Percentiles rank a stretch among this genome's conserved stretches.
Conservation (phyloP, 257 asterid species). For the Cinchona pubescens region DNA sequence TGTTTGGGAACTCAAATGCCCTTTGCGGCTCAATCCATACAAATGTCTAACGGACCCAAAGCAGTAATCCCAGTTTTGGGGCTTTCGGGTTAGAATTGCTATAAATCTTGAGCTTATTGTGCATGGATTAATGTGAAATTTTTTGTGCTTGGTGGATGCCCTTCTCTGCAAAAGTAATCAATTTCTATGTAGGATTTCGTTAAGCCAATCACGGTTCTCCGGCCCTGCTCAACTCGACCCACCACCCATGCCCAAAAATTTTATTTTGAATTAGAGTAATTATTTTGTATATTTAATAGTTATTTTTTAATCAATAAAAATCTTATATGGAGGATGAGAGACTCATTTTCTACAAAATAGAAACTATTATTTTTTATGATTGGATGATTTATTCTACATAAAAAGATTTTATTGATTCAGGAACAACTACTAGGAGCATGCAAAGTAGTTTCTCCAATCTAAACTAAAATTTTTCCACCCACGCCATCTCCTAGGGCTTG, state of each 20-base stretch:
- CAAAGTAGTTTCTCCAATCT: too few relatives aligned
- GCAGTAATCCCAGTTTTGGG: slow-evolving; percentile 47
- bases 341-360: too few relatives aligned
- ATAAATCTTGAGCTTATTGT: background rate
- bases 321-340: too few relatives aligned
- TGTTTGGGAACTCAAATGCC: slow-evolving; percentile 33
- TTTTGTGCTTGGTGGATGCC: slow-evolving; percentile 14
- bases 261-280: too few relatives aligned
- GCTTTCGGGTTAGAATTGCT: slow-evolving; percentile 13
- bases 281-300: too few relatives aligned
- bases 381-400: too few relatives aligned
- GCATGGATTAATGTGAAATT: slow-evolving; percentile 12
- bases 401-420: too few relatives aligned
- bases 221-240: background rate
- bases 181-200: slow-evolving; percentile 27
- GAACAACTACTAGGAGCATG: too few relatives aligned
- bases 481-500: slow-evolving; percentile 27
- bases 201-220: slow-evolving; percentile 17
- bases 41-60: slow-evolving; percentile 47
- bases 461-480: too few relatives aligned
- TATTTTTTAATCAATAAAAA: too few relatives aligned
- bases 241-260: slow-evolving; percentile 37
- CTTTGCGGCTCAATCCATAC: slow-evolving; percentile 43
- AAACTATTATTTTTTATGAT: too few relatives aligned
- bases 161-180: slow-evolving; percentile 9